Conservation (phyloP, 345 rosid species). For the Raphanus sativus region DNA sequence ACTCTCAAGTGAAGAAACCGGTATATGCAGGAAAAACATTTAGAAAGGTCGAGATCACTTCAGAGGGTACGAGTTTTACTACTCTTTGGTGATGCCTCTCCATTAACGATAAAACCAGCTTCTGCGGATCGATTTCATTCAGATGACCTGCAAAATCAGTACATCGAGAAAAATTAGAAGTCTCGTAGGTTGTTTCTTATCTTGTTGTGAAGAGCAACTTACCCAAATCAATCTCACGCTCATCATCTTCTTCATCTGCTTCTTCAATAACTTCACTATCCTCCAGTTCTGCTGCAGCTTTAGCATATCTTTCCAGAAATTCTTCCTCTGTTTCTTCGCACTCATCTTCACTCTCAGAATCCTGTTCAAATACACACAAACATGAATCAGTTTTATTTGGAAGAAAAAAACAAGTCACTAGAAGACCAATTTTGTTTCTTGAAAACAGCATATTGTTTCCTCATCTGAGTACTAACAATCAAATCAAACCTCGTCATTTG, state of each 20-base stretch:
- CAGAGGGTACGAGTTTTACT: constrained; percentile 28
- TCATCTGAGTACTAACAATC: constrained; percentile 9
- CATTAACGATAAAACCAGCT: constrained; percentile 39
- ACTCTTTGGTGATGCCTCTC: constrained; percentile 43
- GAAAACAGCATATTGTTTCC: background rate
- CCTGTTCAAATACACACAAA: constrained; percentile 45
- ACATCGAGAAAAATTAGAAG: background rate
- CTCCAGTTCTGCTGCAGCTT: constrained; percentile 65
- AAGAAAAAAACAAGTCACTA: background rate
- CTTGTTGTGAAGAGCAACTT: constrained; percentile 27
- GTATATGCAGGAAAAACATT: constrained; percentile 47
- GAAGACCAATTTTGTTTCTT: constrained; percentile 10
- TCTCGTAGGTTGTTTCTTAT: background rate
- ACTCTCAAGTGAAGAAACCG: constrained; percentile 40
- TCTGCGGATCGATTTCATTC: constrained; percentile 41
- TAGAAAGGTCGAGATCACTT: constrained; percentile 45
- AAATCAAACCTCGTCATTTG: constrained; percentile 58
- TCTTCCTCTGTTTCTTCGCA: constrained; percentile 84
- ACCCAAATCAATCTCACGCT: constrained; percentile 67
- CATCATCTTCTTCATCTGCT: constrained; percentile 68
- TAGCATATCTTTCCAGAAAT: constrained; percentile 81
- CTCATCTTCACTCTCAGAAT: constrained; percentile 67
- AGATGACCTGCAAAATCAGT: constrained; percentile 46
- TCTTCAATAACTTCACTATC: constrained; percentile 53
- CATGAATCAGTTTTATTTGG: constrained; percentile 7